These are phyloP conservation scores for Trypethelium eluteriae DNA, from an alignment of 495 filamentous ascomycete species.

Conservation along the genomic window DNA sequence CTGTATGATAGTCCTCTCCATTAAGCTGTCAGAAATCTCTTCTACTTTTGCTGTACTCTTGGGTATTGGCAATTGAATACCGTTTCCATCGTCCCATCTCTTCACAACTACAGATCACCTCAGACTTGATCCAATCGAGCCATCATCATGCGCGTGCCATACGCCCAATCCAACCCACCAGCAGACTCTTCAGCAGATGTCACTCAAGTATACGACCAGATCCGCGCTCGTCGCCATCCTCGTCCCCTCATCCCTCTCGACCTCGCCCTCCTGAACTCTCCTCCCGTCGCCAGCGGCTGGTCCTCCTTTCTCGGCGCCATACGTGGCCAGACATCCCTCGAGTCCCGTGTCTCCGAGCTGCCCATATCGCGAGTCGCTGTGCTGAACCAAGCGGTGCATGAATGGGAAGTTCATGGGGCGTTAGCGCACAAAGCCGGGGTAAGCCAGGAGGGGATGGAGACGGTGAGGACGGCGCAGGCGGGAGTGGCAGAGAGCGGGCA, in stretches of 20 bases:
- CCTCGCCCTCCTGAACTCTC: conserved; percentile 34
- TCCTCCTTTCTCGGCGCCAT: conserved; percentile 35
- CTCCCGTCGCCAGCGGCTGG: conserved; percentile 35
- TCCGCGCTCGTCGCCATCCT: conserved; percentile 28
- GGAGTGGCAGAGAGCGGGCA: conserved; percentile 19
- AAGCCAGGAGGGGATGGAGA: conserved; percentile 42
- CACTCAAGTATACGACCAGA: conserved; percentile 30
- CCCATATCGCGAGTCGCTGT: conserved; percentile 36
- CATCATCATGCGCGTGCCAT: conserved; percentile 34
- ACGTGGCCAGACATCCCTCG: conserved; percentile 29
- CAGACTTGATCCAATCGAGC: neutral
- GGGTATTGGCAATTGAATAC: no score
- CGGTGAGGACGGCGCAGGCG: conserved; percentile 23
- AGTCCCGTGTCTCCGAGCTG: conserved; percentile 27
- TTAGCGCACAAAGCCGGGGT: conserved; percentile 39
- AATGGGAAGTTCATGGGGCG: conserved; percentile 33
- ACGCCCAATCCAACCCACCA: conserved; percentile 31
- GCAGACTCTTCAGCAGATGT: conserved; percentile 16
- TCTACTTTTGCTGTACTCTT: no score
- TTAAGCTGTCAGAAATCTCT: neutral
- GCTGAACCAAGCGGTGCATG: conserved; percentile 33
- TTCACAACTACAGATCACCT: neutral
- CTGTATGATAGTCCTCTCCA: neutral
- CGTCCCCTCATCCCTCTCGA: conserved; percentile 33
- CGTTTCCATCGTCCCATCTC: neutral